phyloP scores from a whole-genome alignment of 805 yeast genomes.

The Kazachstania africana region DNA sequence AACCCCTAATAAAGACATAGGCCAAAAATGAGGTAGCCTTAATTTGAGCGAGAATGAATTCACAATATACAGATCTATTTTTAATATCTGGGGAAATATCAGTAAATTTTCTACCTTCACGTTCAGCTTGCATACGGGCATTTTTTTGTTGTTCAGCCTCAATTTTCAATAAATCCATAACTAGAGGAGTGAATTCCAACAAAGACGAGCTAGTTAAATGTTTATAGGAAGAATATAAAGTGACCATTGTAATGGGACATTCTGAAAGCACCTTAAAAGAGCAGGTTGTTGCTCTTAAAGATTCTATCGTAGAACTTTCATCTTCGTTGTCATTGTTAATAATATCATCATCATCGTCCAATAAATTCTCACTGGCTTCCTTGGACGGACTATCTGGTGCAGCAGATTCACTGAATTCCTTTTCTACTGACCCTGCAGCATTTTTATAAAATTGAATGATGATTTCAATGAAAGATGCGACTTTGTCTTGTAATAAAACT shows the following conservation, averaged over 20 bases:
- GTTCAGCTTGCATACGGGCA: constrained; percentile 47
- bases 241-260: constrained; percentile 94
- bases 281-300: constrained; percentile 50
- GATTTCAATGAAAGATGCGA: constrained; percentile 65
- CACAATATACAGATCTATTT: constrained; percentile 73
- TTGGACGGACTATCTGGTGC: constrained; percentile 1
- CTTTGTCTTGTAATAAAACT: constrained; percentile 50
- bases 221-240: constrained; percentile 80
- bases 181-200: constrained; percentile 69
- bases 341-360: constrained; percentile 3
- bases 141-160: constrained; percentile 75
- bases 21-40: constrained; percentile 94
- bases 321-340: background rate
- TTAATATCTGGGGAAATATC: constrained; percentile 65
- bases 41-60: constrained; percentile 84
- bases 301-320: background rate
- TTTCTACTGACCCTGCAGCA: constrained; percentile 62
- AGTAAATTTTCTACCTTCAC: constrained; percentile 47
- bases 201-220: constrained; percentile 58
- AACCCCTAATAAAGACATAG: constrained; percentile 78
- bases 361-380: constrained; percentile 2
- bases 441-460: constrained; percentile 70
- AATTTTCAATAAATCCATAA: constrained; percentile 57
- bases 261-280: constrained; percentile 91
- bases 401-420: constrained; percentile 40